Percentiles rank a stretch among this genome's conserved stretches.
These are phyloP conservation scores for Talaromyces marneffei DNA, from an alignment of 2,329 filamentous ascomycete genomes.

Conservation along the genomic window DNA sequence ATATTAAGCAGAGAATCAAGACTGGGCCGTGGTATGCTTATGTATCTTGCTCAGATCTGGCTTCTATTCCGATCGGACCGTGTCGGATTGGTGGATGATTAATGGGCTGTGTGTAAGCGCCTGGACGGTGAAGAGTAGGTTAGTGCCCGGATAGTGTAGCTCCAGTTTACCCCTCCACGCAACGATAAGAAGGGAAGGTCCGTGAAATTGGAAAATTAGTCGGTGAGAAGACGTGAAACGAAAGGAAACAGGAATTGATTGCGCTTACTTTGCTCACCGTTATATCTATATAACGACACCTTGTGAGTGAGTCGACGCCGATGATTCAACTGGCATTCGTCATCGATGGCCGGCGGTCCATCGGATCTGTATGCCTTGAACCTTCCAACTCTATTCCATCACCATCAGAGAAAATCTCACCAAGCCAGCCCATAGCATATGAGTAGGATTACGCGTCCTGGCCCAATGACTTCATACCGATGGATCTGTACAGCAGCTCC, in stretches of 20 bases:
- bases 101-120: neutral
- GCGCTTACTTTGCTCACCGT: neutral
- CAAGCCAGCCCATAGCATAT: neutral
- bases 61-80: neutral
- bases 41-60: neutral
- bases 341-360: neutral
- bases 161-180: neutral
- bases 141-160: neutral
- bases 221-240: neutral
- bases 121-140: neutral
- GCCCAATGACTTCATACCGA: conserved; percentile 4
- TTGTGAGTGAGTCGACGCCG: neutral
- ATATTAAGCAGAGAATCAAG: neutral
- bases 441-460: conserved; percentile 4
- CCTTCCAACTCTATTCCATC: neutral
- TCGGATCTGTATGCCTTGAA: neutral
- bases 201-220: neutral
- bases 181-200: neutral
- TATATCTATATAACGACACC: neutral
- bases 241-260: neutral
- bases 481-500: neutral
- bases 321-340: neutral
- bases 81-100: neutral
- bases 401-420: too few relatives aligned
- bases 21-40: neutral